Conservation (phyloP, 192 early-diverging fungal genomes). For the Oehlia diaphana region DNA sequence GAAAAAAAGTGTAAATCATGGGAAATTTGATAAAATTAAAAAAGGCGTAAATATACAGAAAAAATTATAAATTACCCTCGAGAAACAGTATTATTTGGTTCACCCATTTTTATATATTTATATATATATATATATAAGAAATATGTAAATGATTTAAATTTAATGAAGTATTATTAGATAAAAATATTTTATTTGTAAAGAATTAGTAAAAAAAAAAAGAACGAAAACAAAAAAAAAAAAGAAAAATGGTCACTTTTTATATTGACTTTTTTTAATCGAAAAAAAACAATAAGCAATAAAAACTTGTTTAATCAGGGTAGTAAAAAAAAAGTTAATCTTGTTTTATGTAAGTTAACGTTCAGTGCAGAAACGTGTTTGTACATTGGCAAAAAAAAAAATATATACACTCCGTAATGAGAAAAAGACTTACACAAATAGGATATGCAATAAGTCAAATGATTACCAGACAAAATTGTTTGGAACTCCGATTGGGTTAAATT, state of each 20-base stretch:
- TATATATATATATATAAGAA: no score
- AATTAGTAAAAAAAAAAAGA: no score
- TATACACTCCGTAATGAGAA: background rate
- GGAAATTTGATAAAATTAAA: background rate
- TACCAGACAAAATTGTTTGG: no score
- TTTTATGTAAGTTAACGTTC: background rate
- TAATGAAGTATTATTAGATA: background rate
- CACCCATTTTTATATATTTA: background rate
- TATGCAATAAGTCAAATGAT: no score
- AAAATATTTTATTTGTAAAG: background rate
- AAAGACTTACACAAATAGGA: no score
- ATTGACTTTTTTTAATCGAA: no score
- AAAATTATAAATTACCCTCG: background rate
- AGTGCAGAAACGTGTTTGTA: constrained; percentile 18
- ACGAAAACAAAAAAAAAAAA: background rate
- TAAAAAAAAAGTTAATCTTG: no score
- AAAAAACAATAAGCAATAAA: no score
- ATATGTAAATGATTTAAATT: no score
- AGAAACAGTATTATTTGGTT: background rate
- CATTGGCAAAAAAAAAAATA: background rate
- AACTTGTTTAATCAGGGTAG: no score
- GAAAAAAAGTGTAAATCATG: background rate
- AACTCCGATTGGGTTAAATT: no score
- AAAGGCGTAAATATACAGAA: background rate
- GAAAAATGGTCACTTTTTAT: background rate